Base-by-base conservation (phyloP, 345 rosid species). In the Salix suchowensis region DNA sequence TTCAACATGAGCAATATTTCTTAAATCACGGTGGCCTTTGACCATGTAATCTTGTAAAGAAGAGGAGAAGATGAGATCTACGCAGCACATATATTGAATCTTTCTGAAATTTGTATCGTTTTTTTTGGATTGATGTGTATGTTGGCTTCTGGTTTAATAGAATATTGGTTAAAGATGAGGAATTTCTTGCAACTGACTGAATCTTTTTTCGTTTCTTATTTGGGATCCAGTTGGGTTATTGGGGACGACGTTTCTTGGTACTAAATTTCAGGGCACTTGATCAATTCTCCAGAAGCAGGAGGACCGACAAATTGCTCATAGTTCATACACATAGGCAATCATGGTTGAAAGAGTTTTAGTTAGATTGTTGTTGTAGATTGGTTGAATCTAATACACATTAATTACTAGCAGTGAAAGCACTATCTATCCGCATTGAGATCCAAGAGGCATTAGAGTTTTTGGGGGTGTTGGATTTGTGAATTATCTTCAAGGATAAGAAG, bases 341-440 rank as follows among this genome's bases (percentile, higher is more conserved):
- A 34, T 7, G 70, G 44, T 6, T 19, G 7, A 21, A 37, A 18
- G 48, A 67, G 46, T 37, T 32, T 19, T 9, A 21, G 46, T 18
- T 26, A 24, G 61, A 40, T 23, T 9, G 21, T 5, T 71, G 10
- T n/a, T 54, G 12, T 36, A 16, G 65, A 34, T 12, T 55, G 44
- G 26, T 13, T 55, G 60, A 14, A 69, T 21, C 58, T 60, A 68
- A 4, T 60, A 19, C 61, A 23, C 14, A 52, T 7, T 1, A 46
- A 40, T 23, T 67, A 52, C 54, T 52, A 18, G n/a, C 46, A 67
- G 55, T 10, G 39, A 52, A 40, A 62, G 76, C n/a, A 40, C 76
- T 23, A 74, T 21, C 12, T 6, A 24, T 74, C 50, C 61, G 21
- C 76, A 74, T 64, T 74, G 24, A 40, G 70, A 74, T 74, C 69